phyloP scores from a whole-genome alignment of 2,329 filamentous ascomycete species.

The Colletotrichum higginsianum region DNA sequence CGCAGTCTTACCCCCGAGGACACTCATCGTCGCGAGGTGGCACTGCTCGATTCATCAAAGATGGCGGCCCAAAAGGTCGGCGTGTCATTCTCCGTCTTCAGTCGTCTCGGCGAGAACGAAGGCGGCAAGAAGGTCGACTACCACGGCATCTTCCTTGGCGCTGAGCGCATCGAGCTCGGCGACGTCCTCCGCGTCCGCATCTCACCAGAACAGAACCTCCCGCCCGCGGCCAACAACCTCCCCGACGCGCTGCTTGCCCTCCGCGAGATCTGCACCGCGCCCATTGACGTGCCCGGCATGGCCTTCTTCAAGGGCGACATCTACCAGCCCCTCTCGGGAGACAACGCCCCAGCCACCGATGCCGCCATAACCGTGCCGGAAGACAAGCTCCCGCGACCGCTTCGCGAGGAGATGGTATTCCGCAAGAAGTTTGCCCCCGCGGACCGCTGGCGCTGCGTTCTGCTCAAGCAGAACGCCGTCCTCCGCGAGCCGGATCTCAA shows the following conservation, averaged over 20 bases:
- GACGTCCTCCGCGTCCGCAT: constrained; percentile 65
- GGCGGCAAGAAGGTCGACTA: constrained; percentile 55
- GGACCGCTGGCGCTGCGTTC: constrained; percentile 55
- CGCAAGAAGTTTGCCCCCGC: constrained; percentile 53
- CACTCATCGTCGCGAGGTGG: constrained; percentile 55
- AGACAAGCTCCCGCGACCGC: constrained; percentile 55
- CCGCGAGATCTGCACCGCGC: constrained; percentile 56
- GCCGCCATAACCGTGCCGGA: constrained; percentile 51
- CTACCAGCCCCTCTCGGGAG: constrained; percentile 53
- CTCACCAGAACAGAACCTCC: constrained; percentile 49
- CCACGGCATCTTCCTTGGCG: constrained; percentile 66
- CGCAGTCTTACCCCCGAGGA: constrained; percentile 53
- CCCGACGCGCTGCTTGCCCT: constrained; percentile 56
- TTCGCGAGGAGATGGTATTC: constrained; percentile 58
- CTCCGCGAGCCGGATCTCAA: constrained; percentile 64
- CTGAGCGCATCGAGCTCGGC: constrained; percentile 63
- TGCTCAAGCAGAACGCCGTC: constrained; percentile 62
- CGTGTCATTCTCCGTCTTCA: constrained; percentile 66
- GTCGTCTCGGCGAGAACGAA: constrained; percentile 50
- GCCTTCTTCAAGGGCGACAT: constrained; percentile 60
- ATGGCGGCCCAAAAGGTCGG: constrained; percentile 65
- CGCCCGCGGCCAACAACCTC: constrained; percentile 40
- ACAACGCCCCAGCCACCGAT: constrained; percentile 41
- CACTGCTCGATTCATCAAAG: constrained; percentile 66
- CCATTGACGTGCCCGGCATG: constrained; percentile 51